These are phyloP conservation scores for Populus nigra DNA, from an alignment of 345 rosid species.

Conservation along the genomic window DNA sequence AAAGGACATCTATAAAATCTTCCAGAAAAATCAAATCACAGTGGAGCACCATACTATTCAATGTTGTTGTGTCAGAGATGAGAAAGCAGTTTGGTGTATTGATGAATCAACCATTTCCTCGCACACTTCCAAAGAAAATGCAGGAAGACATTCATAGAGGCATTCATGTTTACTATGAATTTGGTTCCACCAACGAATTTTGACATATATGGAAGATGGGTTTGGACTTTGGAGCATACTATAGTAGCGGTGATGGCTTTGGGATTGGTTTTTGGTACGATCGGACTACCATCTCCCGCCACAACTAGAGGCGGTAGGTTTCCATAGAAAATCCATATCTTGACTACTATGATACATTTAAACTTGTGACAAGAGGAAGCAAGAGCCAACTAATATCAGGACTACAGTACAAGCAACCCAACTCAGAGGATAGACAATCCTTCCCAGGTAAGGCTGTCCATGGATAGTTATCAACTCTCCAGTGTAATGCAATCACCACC, in stretches of 20 bases:
- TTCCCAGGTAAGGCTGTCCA: not conserved
- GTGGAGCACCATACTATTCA: not conserved
- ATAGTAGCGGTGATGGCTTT: not conserved
- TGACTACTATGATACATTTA: too few relatives aligned
- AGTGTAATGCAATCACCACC: not conserved
- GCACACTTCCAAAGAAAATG: not conserved
- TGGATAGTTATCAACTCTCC: not conserved
- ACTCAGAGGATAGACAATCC: not conserved
- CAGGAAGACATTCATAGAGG: not conserved
- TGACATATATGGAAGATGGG: not conserved
- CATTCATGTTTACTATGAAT: too few relatives aligned
- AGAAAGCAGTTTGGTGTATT: not conserved
- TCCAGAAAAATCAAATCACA: not conserved
- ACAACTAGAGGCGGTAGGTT: too few relatives aligned
- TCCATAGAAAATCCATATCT: too few relatives aligned
- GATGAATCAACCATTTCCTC: not conserved
- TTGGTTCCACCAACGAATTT: too few relatives aligned
- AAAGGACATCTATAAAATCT: not conserved
- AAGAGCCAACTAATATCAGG: not conserved
- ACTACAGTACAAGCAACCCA: not conserved
- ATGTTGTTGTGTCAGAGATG: not conserved
- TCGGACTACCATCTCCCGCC: too few relatives aligned
- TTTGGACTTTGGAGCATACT: not conserved
- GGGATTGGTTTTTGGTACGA: not conserved
- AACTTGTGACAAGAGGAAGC: not conserved